These are phyloP conservation scores for Mycena kentingensis DNA, from an alignment of 768 basidiomycete species.

Conservation along the genomic window DNA sequence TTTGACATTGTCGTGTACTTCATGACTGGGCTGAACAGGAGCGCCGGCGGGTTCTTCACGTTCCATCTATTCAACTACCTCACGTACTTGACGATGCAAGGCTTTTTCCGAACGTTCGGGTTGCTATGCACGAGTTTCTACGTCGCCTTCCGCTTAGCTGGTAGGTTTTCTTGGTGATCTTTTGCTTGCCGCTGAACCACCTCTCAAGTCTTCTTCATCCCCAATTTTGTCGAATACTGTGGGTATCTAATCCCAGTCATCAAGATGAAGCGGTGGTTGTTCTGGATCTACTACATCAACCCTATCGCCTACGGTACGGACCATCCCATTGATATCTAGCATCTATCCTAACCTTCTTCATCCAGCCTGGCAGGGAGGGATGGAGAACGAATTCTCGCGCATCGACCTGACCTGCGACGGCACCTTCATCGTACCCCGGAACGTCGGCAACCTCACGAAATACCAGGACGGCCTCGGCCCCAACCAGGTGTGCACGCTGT, in stretches of 20 bases:
- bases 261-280: constrained; percentile 79
- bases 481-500: constrained; percentile 79
- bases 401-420: constrained; percentile 71
- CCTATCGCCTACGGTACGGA: constrained; percentile 70
- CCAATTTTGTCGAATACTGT: constrained; percentile 62
- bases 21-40: constrained; percentile 53
- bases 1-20: constrained; percentile 73
- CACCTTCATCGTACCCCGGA: constrained; percentile 63
- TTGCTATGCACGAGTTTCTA: constrained; percentile 50
- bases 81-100: constrained; percentile 74
- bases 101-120: constrained; percentile 80
- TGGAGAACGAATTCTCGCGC: constrained; percentile 87
- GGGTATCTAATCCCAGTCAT: constrained; percentile 70
- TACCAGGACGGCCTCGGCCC: constrained; percentile 63
- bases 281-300: constrained; percentile 87
- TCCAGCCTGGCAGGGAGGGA: constrained; percentile 68
- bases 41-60: constrained; percentile 50
- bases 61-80: constrained; percentile 68
- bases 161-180: constrained; percentile 19
- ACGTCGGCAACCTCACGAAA: constrained; percentile 52
- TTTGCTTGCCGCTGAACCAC: constrained; percentile 12
- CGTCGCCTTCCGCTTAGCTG: constrained; percentile 40
- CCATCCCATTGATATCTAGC: background rate
- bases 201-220: constrained; percentile 68
- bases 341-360: background rate